Percentiles rank a stretch among this genome's conserved stretches.
Conservation (phyloP, 148 eudicot species). For the Nepenthes gracilis region DNA sequence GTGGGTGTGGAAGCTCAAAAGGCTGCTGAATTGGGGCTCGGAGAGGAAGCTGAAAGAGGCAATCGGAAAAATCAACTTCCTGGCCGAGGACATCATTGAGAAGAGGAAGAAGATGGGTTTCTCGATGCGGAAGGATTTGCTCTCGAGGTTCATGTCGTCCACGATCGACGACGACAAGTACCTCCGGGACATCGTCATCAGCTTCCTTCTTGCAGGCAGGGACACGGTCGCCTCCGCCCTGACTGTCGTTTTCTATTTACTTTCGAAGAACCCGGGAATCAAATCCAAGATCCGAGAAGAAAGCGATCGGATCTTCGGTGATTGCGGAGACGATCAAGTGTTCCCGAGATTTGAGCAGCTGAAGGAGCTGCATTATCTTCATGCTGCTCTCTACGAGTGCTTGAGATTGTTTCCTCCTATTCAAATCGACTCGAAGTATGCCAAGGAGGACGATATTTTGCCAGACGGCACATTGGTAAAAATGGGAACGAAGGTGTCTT, state of each 20-base stretch:
- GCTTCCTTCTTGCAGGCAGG: constrained; percentile 51
- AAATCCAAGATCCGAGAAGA: constrained; percentile 29
- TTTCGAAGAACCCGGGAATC: constrained; percentile 32
- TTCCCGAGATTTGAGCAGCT: constrained; percentile 18
- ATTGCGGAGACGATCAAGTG: neutral
- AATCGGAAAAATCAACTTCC: constrained; percentile 15
- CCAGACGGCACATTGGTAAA: constrained; percentile 37
- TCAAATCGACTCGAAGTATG: constrained; percentile 37
- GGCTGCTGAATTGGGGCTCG: constrained; percentile 33
- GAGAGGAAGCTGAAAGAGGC: constrained; percentile 31
- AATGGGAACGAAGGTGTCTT: constrained; percentile 30
- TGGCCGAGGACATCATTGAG: constrained; percentile 29
- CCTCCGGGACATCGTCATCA: constrained; percentile 45
- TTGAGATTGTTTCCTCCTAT: constrained; percentile 31
- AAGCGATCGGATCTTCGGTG: constrained; percentile 19
- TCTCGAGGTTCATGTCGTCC: constrained; percentile 45
- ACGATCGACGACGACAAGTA: constrained; percentile 23
- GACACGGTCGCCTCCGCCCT: constrained; percentile 59
- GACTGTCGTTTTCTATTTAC: constrained; percentile 34
- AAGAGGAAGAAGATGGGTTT: constrained; percentile 18
- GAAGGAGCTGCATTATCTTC: constrained; percentile 25
- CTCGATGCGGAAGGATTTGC: constrained; percentile 20
- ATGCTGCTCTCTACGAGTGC: constrained; percentile 25
- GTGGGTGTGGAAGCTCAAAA: constrained; percentile 34
- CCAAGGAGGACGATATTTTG: constrained; percentile 19